Base-by-base conservation (phyloP, 1,139 yeast genomes). In the Arxiozyma telluris region DNA sequence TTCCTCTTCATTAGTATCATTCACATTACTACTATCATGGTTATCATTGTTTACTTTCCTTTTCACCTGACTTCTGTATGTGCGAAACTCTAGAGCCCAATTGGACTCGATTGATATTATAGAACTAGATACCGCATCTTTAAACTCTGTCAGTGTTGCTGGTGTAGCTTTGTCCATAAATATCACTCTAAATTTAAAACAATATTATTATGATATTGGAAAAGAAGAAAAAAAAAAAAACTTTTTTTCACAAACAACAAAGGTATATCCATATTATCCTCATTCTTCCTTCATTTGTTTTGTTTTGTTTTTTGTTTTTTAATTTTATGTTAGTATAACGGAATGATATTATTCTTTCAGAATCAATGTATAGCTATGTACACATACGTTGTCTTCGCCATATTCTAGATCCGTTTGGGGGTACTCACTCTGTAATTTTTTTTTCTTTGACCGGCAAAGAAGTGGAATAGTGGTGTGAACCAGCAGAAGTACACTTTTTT, bases 151-250 rank as follows among this genome's bases (percentile, higher is more conserved):
- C n/a, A 66, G 53, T 30, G 69, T 64, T 4, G 62, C 63, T 5
- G 70, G 67, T 2, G 70, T 64, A 4, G 70, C 68, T 47, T 59
- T 60, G 51, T 67, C 70, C 20, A 62, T 55, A 52, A 67, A 66
- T 49, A 66, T 58, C 6, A 67, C 69, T 18, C 69, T 65, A 44
- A 25, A 18, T 22, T n/a, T 8, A 25, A 44, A 25, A 25, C 18
- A n/a, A 20, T 17, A n/a, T 27, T 8, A 20, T 18, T 25, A 27
- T 18, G 11, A 27, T 20, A 43, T 43, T 21, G n/a, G 8, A 8
- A 27, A 27, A 27, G 7, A 27, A 27, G 11, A 6, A 27, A 27
- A 7, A 27, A 27, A 27, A 27, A 27, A 9, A n/a, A n/a, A n/a
- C n/a, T n/a, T n/a, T n/a, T 27, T 8, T 27, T 5, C 7, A 27